phyloP scores from a whole-genome alignment of 2,329 filamentous ascomycete species.

The Teratosphaeria viscida region DNA sequence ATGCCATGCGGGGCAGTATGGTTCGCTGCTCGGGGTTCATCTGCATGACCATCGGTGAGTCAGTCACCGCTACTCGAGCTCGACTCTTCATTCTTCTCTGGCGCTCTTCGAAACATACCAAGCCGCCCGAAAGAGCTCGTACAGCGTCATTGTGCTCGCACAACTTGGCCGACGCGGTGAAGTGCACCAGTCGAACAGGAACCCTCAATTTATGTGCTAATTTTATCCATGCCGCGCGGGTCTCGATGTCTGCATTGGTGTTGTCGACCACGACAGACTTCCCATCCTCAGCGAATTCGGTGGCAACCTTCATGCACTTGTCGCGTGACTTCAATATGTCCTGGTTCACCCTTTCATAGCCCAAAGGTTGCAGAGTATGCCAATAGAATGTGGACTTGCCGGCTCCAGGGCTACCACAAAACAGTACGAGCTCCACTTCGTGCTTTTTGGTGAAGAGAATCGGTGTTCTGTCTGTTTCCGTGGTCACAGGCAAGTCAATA shows the following conservation, averaged over 20 bases:
- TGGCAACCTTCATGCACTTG: conserved; percentile 60
- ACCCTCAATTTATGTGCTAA: conserved; percentile 61
- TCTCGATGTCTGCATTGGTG: conserved; percentile 79
- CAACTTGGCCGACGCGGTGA: conserved; percentile 60
- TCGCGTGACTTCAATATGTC: conserved; percentile 68
- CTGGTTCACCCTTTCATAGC: conserved; percentile 81
- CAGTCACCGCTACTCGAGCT: conserved; percentile 4
- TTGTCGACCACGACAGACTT: conserved; percentile 77
- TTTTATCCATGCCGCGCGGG: conserved; percentile 65
- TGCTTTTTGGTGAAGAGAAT: conserved; percentile 48
- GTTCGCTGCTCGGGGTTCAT: conserved; percentile 75
- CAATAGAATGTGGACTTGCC: conserved; percentile 91
- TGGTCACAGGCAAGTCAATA: conserved; percentile 23
- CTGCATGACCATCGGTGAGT: conserved; percentile 25
- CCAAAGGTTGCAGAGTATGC: conserved; percentile 63
- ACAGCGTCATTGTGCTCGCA: conserved; percentile 83
- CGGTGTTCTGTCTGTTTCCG: conserved; percentile 22
- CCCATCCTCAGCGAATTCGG: conserved; percentile 49
- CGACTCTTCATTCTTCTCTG: background rate
- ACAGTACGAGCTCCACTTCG: conserved; percentile 64
- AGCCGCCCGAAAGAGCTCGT: conserved; percentile 49
- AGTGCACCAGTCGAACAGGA: conserved; percentile 75
- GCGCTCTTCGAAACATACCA: conserved; percentile 14
- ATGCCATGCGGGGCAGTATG: conserved; percentile 68
- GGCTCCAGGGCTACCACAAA: conserved; percentile 79